These are phyloP conservation scores for Plasmodium coatneyi DNA, from an alignment of 169 alveolate genomes.

Conservation along the genomic window DNA sequence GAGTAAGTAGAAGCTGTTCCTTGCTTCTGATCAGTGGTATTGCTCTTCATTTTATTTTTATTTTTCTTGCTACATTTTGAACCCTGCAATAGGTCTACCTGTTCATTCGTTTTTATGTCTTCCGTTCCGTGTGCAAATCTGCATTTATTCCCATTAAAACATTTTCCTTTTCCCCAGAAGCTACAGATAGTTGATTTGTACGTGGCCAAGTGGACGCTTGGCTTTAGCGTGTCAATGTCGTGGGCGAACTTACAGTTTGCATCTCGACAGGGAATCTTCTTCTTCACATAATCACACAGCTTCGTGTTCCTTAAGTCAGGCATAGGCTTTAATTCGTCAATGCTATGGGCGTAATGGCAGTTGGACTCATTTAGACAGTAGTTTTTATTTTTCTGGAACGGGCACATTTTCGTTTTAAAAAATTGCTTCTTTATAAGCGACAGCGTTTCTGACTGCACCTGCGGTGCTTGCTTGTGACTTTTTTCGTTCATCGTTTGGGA, in stretches of 20 bases:
- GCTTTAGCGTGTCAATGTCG: conserved; percentile 75
- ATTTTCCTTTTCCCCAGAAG: conserved; percentile 82
- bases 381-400: conserved; percentile 71
- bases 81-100: neutral
- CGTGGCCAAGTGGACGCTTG: conserved; percentile 80
- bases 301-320: conserved; percentile 82
- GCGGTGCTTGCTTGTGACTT: conserved; percentile 13
- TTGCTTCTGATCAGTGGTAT: conserved; percentile 27
- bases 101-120: conserved; percentile 72
- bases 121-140: conserved; percentile 83
- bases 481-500: conserved; percentile 43
- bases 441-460: conserved; percentile 59
- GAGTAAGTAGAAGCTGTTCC: conserved; percentile 67
- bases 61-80: conserved; percentile 11
- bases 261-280: conserved; percentile 50
- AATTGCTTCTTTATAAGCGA: conserved; percentile 71
- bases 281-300: conserved; percentile 79
- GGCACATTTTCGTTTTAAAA: conserved; percentile 75
- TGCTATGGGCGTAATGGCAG: conserved; percentile 83
- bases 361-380: conserved; percentile 74
- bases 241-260: conserved; percentile 82
- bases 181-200: conserved; percentile 82
- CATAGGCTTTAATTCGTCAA: conserved; percentile 78
- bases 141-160: conserved; percentile 81
- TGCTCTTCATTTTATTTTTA: conserved; percentile 45